These are phyloP conservation scores for Candida albicans DNA, from an alignment of 1,139 yeast species.

Conservation along the genomic window DNA sequence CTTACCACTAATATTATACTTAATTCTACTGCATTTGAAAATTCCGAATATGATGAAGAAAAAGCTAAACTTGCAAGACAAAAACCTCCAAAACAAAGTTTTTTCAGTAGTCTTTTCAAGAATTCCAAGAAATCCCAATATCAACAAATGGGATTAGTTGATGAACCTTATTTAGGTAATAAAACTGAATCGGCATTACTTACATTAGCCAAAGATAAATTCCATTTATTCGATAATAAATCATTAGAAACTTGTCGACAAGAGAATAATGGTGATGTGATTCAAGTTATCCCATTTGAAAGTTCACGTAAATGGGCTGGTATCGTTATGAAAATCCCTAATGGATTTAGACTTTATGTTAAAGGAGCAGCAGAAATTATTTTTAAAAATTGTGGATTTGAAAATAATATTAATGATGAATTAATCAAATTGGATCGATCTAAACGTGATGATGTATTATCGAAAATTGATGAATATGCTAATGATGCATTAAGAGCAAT, in stretches of 20 bases:
- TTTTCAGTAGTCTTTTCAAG: slow-evolving; percentile 20
- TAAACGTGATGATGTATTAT: slow-evolving; percentile 34
- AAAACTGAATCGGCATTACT: slow-evolving; percentile 93
- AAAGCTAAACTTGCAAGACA: slow-evolving; percentile 28
- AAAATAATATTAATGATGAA: slow-evolving; percentile 21
- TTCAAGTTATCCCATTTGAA: slow-evolving; percentile 85
- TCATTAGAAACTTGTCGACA: slow-evolving; percentile 42
- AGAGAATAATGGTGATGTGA: slow-evolving; percentile 42
- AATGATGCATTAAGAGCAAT: slow-evolving; percentile 80
- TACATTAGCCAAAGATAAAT: slow-evolving; percentile 59
- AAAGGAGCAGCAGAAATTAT: slow-evolving; percentile 97
- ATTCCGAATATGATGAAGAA: slow-evolving; percentile 44
- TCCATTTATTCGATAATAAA: slow-evolving; percentile 43
- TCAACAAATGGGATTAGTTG: slow-evolving; percentile 22
- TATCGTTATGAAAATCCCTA: slow-evolving; percentile 53
- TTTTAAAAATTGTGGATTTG: slow-evolving; percentile 56
- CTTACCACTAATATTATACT: slow-evolving; percentile 64
- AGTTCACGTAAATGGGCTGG: slow-evolving; percentile 94
- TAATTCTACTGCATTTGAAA: slow-evolving; percentile 90
- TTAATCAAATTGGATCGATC: slow-evolving; percentile 26
- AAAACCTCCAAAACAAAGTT: slow-evolving; percentile 31
- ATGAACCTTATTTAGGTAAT: slow-evolving; percentile 79
- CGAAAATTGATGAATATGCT: slow-evolving; percentile 65
- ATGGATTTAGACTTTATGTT: slow-evolving; percentile 62
- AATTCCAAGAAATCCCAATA: slow-evolving; percentile 17